A percentile compares a stretch with the other conserved stretches of the same genome.
These are phyloP conservation scores for Bacidia gigantensis DNA, from an alignment of 495 filamentous ascomycete species.

Conservation along the genomic window DNA sequence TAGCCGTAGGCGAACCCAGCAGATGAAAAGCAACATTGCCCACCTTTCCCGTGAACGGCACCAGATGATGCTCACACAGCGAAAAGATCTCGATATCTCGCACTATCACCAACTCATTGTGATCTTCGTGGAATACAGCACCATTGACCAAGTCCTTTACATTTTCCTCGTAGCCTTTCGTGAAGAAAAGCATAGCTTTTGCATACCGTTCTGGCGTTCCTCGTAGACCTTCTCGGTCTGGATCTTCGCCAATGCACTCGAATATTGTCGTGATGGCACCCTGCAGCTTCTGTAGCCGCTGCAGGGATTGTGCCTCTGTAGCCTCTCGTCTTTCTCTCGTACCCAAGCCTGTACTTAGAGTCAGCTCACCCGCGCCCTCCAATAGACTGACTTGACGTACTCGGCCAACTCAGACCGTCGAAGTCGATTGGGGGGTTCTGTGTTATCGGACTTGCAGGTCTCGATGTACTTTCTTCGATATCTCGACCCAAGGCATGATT, in stretches of 20 bases:
- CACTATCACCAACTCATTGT: slow-evolving; percentile 94
- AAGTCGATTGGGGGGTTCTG: slow-evolving; percentile 53
- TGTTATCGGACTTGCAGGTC: slow-evolving; percentile 47
- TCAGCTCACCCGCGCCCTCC: background rate
- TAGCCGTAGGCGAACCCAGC: slow-evolving; percentile 4
- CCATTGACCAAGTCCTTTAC: slow-evolving; percentile 83
- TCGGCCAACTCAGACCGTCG: slow-evolving; percentile 59
- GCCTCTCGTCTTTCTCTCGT: slow-evolving; percentile 72
- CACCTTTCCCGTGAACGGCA: slow-evolving; percentile 90
- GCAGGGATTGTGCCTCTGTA: slow-evolving; percentile 53
- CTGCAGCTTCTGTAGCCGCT: slow-evolving; percentile 60
- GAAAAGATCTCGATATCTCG: slow-evolving; percentile 96
- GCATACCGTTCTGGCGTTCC: slow-evolving; percentile 86
- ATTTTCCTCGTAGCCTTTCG: slow-evolving; percentile 97
- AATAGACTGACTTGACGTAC: slow-evolving; percentile 30
- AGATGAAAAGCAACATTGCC: background rate
- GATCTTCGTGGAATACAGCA: slow-evolving; percentile 92
- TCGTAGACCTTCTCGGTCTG: slow-evolving; percentile 75
- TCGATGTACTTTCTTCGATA: slow-evolving; percentile 52
- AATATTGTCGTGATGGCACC: slow-evolving; percentile 82
- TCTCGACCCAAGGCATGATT: slow-evolving; percentile 60
- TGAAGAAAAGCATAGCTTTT: slow-evolving; percentile 95
- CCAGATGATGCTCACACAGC: slow-evolving; percentile 94
- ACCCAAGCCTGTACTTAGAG: slow-evolving; percentile 43
- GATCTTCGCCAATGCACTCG: slow-evolving; percentile 93